These are phyloP conservation scores for Kwoniella pini DNA, from an alignment of 768 basidiomycete species.

Conservation along the genomic window DNA sequence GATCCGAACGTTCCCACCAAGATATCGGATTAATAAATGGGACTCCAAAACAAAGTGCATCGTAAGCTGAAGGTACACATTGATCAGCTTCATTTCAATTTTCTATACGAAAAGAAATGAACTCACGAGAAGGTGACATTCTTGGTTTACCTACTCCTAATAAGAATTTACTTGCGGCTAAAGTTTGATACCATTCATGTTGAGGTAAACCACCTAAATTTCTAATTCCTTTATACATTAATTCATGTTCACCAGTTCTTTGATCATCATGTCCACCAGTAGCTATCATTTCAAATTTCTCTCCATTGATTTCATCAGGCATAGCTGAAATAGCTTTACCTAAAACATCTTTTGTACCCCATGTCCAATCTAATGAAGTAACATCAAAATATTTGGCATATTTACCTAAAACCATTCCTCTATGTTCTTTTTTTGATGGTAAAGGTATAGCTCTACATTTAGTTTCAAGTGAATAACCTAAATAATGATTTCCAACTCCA, in stretches of 20 bases:
- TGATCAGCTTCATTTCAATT: neutral
- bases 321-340: constrained; percentile 5
- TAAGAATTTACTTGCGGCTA: constrained; percentile 22
- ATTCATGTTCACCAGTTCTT: constrained; percentile 11
- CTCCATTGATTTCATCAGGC: constrained; percentile 1
- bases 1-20: constrained; percentile 33
- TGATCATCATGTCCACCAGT: constrained; percentile 12
- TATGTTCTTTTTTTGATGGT: constrained; percentile 3
- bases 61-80: constrained; percentile 20
- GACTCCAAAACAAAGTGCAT: constrained; percentile 36
- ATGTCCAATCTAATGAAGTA: constrained; percentile 3
- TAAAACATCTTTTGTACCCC: constrained; percentile 12
- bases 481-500: constrained; percentile 21
- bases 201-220: constrained; percentile 14
- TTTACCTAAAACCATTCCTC: constrained; percentile 28
- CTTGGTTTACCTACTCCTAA: constrained; percentile 28
- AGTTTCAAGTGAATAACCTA: constrained; percentile 33
- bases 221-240: constrained; percentile 8
- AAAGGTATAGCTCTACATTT: constrained; percentile 13
- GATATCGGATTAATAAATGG: constrained; percentile 52
- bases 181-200: constrained; percentile 13
- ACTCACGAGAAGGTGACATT: constrained; percentile 27
- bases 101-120: neutral
- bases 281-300: constrained; percentile 25
- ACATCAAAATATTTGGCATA: constrained; percentile 12